Evolutionary conservation across 306 rosid species (phyloP), one percentile per base, ranked within the genome.

Genomic region (Cicer cuneatum): DNA sequence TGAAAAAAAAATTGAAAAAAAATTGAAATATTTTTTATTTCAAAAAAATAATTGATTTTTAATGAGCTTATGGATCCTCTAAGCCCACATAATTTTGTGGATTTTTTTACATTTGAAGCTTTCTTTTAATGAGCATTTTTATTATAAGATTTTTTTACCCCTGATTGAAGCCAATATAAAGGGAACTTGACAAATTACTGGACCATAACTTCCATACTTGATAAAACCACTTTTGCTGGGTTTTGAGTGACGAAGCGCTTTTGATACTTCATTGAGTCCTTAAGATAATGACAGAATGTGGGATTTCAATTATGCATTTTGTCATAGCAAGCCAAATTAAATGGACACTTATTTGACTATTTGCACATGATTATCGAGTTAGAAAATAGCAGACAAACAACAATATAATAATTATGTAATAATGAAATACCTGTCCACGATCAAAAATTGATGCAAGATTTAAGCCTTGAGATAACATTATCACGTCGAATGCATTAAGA

Each of bases 131-230:
- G n/a, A n/a, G n/a, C n/a, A n/a, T n/a, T n/a, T n/a, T n/a, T n/a
- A n/a, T n/a, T n/a, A n/a, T n/a, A n/a, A n/a, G n/a, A n/a, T n/a
- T n/a, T n/a, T n/a, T n/a, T n/a, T n/a, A n/a, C n/a, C n/a, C n/a
- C n/a, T n/a, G n/a, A n/a, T n/a, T n/a, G n/a, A n/a, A n/a, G n/a
- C n/a, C n/a, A n/a, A n/a, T n/a, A n/a, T n/a, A n/a, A n/a, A n/a
- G n/a, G n/a, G n/a, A n/a, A n/a, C n/a, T n/a, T n/a, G n/a, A n/a
- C n/a, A n/a, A n/a, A n/a, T n/a, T n/a, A n/a, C n/a, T n/a, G n/a
- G n/a, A n/a, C 95, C 71, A 92, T 93, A 76, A 92, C 98, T 87
- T 92, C 96, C 98, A 92, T 86, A 71, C 87, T 92, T 33, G 96
- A 89, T 53, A 92, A 66, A 71, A 87, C 83, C 48, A 92, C 93